phyloP scores from a whole-genome alignment of 2,329 filamentous ascomycete genomes.

The Penicillium sp. region DNA sequence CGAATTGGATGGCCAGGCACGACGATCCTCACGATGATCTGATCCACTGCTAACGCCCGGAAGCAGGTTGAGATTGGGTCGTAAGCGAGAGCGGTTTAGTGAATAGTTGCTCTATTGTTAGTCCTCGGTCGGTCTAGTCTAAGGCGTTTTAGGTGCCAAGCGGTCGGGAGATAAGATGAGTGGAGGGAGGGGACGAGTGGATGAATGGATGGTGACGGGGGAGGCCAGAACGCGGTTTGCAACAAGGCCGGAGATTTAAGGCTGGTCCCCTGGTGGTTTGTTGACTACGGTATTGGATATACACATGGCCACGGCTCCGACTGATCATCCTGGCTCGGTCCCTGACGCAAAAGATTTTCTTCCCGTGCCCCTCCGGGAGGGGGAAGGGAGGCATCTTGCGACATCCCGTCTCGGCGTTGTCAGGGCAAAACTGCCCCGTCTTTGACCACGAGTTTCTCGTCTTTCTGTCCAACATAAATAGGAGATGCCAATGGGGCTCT shows the following conservation, averaged over 20 bases:
- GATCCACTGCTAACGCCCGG: slow-evolving; percentile 11
- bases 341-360: slow-evolving; percentile 4
- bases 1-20: slow-evolving; percentile 6
- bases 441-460: too few species aligned
- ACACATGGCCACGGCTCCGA: slow-evolving; percentile 14
- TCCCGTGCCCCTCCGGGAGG: not conserved
- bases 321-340: slow-evolving; percentile 13
- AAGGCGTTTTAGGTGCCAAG: not conserved
- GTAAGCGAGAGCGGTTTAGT: slow-evolving; percentile 11
- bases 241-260: slow-evolving; percentile 27
- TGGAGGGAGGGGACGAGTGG: not conserved
- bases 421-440: too few species aligned
- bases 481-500: too few species aligned
- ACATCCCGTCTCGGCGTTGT: too few species aligned
- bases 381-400: too few species aligned
- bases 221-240: slow-evolving; percentile 20
- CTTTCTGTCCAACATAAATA: too few species aligned
- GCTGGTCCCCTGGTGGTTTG: slow-evolving; percentile 11
- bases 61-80: slow-evolving; percentile 8
- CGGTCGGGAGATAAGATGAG: slow-evolving; percentile 16
- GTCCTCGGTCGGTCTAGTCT: not conserved
- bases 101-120: not conserved
- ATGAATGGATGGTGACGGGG: slow-evolving; percentile 9
- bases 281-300: slow-evolving; percentile 10
- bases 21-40: slow-evolving; percentile 14